Evolutionary conservation across 768 basidiomycete genomes (phyloP).

Genomic region (Agaricus blazei): DNA sequence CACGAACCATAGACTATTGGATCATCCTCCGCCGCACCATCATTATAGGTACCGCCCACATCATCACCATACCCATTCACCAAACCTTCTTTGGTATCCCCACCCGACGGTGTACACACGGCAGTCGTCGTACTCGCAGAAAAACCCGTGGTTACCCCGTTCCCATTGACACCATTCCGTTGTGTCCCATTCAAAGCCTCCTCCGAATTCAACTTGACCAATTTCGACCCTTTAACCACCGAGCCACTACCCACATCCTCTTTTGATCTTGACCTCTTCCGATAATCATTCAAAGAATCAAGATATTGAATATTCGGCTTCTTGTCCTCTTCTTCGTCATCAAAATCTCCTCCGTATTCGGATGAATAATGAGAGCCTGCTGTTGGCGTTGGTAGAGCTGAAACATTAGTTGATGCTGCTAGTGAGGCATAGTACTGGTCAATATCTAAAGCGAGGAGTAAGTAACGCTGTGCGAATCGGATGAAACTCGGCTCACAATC

Average conservation of each 20-base stretch:
- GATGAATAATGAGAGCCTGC: conserved; percentile 44
- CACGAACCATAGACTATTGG: conserved; percentile 64
- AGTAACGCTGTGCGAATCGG: background rate
- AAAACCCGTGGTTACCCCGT: background rate
- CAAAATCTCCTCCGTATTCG: conserved; percentile 30
- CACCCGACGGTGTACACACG: conserved; percentile 10
- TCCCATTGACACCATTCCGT: conserved; percentile 5
- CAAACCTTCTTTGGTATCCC: conserved; percentile 3
- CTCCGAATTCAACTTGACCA: conserved; percentile 26
- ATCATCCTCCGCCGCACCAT: conserved; percentile 35
- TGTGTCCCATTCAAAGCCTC: too few relatives aligned
- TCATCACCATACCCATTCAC: conserved; percentile 18
- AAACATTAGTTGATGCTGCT: conserved; percentile 52
- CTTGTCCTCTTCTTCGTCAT: conserved; percentile 55
- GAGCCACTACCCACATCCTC: conserved; percentile 38
- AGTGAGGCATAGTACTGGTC: conserved; percentile 82
- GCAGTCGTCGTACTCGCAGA: background rate
- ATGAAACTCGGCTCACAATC: conserved; percentile 49
- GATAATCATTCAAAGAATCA: conserved; percentile 65
- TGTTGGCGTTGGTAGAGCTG: conserved; percentile 59
- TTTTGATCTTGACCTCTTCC: conserved; percentile 66
- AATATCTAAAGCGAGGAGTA: conserved; percentile 43
- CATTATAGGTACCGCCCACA: conserved; percentile 9
- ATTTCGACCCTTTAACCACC: conserved; percentile 33
- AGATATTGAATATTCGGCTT: conserved; percentile 65